phyloP scores from a whole-genome alignment of 257 asterid species.

The Primulina huaijiensis region DNA sequence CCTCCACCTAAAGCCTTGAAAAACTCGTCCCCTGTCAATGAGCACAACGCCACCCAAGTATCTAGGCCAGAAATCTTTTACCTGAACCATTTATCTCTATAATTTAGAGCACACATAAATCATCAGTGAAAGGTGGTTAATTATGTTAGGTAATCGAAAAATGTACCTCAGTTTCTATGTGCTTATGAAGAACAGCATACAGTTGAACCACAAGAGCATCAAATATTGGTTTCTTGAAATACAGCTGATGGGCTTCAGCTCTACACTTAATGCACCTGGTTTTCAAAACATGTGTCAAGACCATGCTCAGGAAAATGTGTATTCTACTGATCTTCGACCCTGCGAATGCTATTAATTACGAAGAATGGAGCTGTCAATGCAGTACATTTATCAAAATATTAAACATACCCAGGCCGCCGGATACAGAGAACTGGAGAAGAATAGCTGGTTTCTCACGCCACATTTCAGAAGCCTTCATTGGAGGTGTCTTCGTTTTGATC shows the following conservation, averaged over 20 bases:
- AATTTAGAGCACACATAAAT: constrained; percentile 6
- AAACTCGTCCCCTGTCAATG: constrained; percentile 50
- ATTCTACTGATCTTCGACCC: not conserved
- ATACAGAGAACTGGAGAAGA: constrained; percentile 79
- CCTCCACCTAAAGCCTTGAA: no score
- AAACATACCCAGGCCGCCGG: constrained; percentile 75
- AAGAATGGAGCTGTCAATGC: not conserved
- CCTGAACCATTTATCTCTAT: constrained; percentile 34
- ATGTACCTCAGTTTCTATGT: constrained; percentile 74
- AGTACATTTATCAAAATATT: constrained; percentile 17
- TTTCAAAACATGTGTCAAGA: constrained; percentile 8
- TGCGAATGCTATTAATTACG: not conserved
- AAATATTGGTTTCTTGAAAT: constrained; percentile 72
- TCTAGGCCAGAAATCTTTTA: constrained; percentile 84
- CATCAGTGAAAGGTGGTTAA: constrained; percentile 1
- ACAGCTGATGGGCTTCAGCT: constrained; percentile 90
- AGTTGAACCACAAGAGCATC: constrained; percentile 81
- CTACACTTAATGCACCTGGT: constrained; percentile 77
- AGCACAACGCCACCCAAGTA: constrained; percentile 85
- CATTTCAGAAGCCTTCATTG: constrained; percentile 68
- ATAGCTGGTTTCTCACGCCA: constrained; percentile 76
- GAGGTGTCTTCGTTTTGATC: constrained; percentile 62
- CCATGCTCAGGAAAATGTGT: constrained; percentile 6
- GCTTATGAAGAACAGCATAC: constrained; percentile 69
- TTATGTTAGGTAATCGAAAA: not conserved